Evolutionary conservation across 169 alveolate genomes (phyloP), one percentile per base, ranked within the genome.

Genomic region (Hepatocystis sp.): DNA sequence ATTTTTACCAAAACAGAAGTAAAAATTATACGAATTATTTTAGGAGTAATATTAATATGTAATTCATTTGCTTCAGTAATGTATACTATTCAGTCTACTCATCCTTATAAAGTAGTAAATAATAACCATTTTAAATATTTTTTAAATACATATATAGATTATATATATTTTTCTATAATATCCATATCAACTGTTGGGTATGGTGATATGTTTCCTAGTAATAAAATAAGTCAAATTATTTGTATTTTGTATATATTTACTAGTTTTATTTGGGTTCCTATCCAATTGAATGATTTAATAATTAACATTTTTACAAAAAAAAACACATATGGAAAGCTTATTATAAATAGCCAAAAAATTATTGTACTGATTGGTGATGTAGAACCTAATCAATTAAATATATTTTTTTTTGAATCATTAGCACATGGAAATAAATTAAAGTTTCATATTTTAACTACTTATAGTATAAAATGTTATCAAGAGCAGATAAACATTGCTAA

Each of bases 121-220:
- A 56, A 55, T 1, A 46, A 58, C n/a, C n/a, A n/a, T 46, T 30
- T 76, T 19, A 15, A 39, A 23, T 76, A 76, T 58, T 58, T 76
- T 60, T 66, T 76, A 4, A 56, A 56, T 52, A 76, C 55, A 27
- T 76, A 76, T 23, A 58, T 76, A 63, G 88, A 90, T 40, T 90
- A 84, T 78, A 90, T 90, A 60, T 92, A 92, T 71, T 88, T 90
- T 7, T 67, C 95, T n/a, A 76, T 92, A 32, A 90, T 92, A 44
- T 90, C 95, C 11, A 88, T 92, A 44, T 90, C 95, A 5, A 92
- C 95, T 85, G 95, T 92, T 52, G 95, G 95, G 11, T 92, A 92
- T 68, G 95, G 95, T 42, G 95, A 92, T 46, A 63, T 92, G 53
- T 51, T 67, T 25, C 95, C 95, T 1, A 39, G 53, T 76, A 92